phyloP scores from a whole-genome alignment of 2,329 filamentous ascomycete species.

The Ophiognomonia clavigignenti-juglandacearum region DNA sequence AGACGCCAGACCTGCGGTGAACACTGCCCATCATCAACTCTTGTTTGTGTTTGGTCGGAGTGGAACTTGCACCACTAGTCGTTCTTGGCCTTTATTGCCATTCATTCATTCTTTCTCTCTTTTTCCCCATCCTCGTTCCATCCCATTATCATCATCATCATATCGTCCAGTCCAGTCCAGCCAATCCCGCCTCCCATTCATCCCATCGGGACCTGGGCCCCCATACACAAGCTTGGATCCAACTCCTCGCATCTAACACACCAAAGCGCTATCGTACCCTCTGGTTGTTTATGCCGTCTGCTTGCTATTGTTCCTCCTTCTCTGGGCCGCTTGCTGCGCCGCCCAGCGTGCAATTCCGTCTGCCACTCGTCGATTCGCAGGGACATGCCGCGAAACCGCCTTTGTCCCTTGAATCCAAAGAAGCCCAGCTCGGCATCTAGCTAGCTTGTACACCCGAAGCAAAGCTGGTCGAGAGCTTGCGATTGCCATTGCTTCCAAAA shows the following conservation, averaged over 20 bases:
- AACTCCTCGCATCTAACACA: neutral
- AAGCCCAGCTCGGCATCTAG: neutral
- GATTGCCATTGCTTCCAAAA: neutral
- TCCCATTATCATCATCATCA: too few relatives aligned
- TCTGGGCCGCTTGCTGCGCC: neutral
- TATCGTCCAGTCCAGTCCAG: too few relatives aligned
- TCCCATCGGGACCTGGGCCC: too few relatives aligned
- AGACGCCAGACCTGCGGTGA: too few relatives aligned
- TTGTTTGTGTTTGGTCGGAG: too few relatives aligned
- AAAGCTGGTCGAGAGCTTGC: neutral
- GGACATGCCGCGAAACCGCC: conserved; percentile 14
- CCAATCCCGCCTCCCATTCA: too few relatives aligned
- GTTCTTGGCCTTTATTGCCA: too few relatives aligned
- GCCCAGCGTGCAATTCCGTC: conserved; percentile 2
- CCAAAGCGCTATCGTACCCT: neutral
- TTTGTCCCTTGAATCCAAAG: conserved; percentile 3
- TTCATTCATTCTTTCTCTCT: too few relatives aligned
- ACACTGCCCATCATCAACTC: too few relatives aligned
- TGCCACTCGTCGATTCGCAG: neutral
- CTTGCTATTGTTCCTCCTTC: neutral
- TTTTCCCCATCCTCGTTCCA: too few relatives aligned
- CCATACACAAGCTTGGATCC: too few relatives aligned
- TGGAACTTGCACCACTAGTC: too few relatives aligned
- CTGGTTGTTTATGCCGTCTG: neutral
- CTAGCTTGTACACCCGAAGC: neutral